Evolutionary conservation across 1,139 yeast genomes (phyloP).

Genomic region (Protomyces lactucae-debilis): DNA sequence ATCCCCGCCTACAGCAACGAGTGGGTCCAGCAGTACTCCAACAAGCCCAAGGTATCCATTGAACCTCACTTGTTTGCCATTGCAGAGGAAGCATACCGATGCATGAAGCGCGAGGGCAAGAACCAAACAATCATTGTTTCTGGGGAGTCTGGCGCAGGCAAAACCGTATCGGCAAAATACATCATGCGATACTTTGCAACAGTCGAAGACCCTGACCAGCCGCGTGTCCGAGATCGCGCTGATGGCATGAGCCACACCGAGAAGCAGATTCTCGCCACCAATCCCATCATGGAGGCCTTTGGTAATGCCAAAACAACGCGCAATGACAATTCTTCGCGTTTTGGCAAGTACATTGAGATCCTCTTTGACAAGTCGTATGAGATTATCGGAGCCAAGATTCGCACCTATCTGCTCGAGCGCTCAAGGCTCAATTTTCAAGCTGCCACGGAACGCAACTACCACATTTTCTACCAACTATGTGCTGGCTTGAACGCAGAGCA

Average conservation of each 20-base stretch:
- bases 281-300: conserved; percentile 97
- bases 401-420: conserved; percentile 88
- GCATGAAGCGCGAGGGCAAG: conserved; percentile 77
- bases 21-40: conserved; percentile 89
- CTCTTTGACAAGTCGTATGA: conserved; percentile 67
- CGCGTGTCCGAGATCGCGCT: conserved; percentile 35
- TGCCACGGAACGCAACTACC: conserved; percentile 80
- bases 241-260: conserved; percentile 71
- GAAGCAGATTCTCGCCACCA: conserved; percentile 90
- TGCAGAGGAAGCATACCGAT: conserved; percentile 95
- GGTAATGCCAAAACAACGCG: conserved; percentile 98
- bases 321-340: conserved; percentile 94
- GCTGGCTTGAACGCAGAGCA: conserved; percentile 66
- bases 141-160: conserved; percentile 99
- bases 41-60: conserved; percentile 83
- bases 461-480: conserved; percentile 85
- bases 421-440: conserved; percentile 95
- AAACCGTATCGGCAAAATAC: conserved; percentile 93
- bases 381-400: conserved; percentile 88
- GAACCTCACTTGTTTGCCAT: conserved; percentile 97
- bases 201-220: conserved; percentile 63
- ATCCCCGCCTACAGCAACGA: conserved; percentile 86
- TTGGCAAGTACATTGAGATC: conserved; percentile 92
- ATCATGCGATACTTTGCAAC: conserved; percentile 97
- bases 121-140: conserved; percentile 96